These are phyloP conservation scores for Botryotinia convoluta DNA, from an alignment of 2,329 filamentous ascomycete genomes.

Conservation along the genomic window DNA sequence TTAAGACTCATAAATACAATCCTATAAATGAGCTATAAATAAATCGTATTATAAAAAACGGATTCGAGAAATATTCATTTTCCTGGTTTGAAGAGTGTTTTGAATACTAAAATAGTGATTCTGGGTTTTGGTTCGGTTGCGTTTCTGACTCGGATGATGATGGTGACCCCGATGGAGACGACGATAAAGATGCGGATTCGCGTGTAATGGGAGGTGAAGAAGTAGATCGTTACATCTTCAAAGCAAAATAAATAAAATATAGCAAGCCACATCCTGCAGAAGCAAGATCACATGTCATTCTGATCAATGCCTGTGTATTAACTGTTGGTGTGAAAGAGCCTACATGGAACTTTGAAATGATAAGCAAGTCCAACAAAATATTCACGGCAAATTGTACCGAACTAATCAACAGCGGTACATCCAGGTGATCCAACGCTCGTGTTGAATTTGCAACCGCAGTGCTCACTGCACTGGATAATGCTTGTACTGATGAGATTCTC, in stretches of 20 bases:
- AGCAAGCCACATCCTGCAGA: slow-evolving; percentile 54
- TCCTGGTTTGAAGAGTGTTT: slow-evolving; percentile 55
- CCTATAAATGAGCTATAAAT: slow-evolving; percentile 66
- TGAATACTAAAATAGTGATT: slow-evolving; percentile 47
- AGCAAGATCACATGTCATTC: slow-evolving; percentile 58
- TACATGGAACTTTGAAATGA: slow-evolving; percentile 66
- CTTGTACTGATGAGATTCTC: slow-evolving; percentile 60
- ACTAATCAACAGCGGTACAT: slow-evolving; percentile 66
- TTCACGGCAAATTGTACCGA: slow-evolving; percentile 62
- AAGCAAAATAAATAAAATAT: slow-evolving; percentile 53
- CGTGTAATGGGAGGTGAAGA: neutral
- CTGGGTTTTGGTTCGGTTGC: slow-evolving; percentile 27
- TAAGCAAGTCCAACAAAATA: slow-evolving; percentile 62
- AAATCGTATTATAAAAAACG: slow-evolving; percentile 64
- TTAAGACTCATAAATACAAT: slow-evolving; percentile 61
- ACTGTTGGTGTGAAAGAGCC: slow-evolving; percentile 52
- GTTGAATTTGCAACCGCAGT: slow-evolving; percentile 60
- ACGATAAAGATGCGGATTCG: neutral
- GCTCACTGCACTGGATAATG: slow-evolving; percentile 61
- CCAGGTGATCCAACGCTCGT: slow-evolving; percentile 64
- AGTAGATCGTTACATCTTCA: slow-evolving; percentile 21
- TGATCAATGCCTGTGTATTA: slow-evolving; percentile 62
- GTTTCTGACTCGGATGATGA: neutral
- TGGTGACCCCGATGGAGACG: neutral
- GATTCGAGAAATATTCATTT: slow-evolving; percentile 61